Evolutionary conservation across 768 basidiomycete genomes (phyloP).

Genomic region (Boletus reticuloceps): DNA sequence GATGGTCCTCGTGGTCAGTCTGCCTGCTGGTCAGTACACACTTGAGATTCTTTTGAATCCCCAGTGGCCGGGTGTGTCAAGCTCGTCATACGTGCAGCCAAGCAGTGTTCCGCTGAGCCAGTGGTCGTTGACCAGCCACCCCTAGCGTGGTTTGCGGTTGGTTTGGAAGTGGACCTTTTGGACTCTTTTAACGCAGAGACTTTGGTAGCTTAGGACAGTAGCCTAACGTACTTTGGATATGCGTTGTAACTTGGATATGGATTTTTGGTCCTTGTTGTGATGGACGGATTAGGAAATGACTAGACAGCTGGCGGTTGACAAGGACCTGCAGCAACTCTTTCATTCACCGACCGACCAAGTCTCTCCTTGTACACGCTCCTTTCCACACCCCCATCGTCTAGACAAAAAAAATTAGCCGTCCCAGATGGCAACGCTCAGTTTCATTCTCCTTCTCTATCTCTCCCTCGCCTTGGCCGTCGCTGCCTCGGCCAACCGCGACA

Average conservation of each 20-base stretch:
- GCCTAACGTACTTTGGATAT: not conserved
- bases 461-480: constrained; percentile 51
- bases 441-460: constrained; percentile 64
- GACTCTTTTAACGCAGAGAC: constrained; percentile 1
- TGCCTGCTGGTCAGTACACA: constrained; percentile 65
- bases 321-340: no score
- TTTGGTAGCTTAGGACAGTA: constrained; percentile 11
- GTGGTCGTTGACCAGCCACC: constrained; percentile 82
- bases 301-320: constrained; percentile 18
- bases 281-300: constrained; percentile 15
- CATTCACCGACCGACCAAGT: not conserved
- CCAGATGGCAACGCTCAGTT: constrained; percentile 51
- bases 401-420: constrained; percentile 6
- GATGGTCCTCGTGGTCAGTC: constrained; percentile 70
- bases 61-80: constrained; percentile 76
- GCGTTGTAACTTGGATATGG: constrained; percentile 2
- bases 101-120: constrained; percentile 61
- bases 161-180: not conserved
- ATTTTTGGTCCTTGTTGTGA: not conserved
- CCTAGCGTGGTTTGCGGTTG: constrained; percentile 25
- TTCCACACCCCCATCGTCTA: constrained; percentile 7
- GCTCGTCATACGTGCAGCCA: constrained; percentile 64
- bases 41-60: constrained; percentile 90
- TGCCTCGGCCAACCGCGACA: constrained; percentile 41
- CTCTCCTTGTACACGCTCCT: no score